Percentiles rank a stretch among this genome's conserved stretches.
Conservation (phyloP, 805 yeast species). For the Torulaspora quercuum region DNA sequence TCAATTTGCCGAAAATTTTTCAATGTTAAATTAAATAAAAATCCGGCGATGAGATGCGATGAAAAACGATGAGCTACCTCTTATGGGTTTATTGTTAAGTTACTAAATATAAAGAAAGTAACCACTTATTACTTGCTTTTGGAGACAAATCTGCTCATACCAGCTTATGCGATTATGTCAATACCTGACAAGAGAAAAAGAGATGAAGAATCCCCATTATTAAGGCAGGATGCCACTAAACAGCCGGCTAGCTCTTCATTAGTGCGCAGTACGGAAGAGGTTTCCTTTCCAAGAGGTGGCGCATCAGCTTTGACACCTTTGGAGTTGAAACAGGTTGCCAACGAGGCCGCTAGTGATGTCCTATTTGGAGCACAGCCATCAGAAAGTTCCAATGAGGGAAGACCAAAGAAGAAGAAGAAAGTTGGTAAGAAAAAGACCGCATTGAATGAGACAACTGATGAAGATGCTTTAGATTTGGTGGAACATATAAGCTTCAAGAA, state of each 20-base stretch:
- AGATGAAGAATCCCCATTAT: conserved; percentile 44
- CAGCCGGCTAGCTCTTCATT: conserved; percentile 40
- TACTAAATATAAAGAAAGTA: no score
- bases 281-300: conserved; percentile 93
- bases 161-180: conserved; percentile 12
- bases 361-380: conserved; percentile 48
- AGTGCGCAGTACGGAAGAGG: conserved; percentile 38
- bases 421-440: conserved; percentile 27
- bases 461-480: conserved; percentile 37
- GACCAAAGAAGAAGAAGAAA: conserved; percentile 44
- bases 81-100: no score
- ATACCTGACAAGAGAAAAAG: conserved; percentile 46
- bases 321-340: conserved; percentile 88
- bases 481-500: conserved; percentile 62
- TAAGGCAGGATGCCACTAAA: conserved; percentile 40
- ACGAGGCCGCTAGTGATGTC: conserved; percentile 87
- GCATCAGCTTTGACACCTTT: conserved; percentile 78
- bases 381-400: conserved; percentile 20
- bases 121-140: no score
- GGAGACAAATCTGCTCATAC: no score
- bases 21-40: conserved; percentile 15
- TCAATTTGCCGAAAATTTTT: conserved; percentile 14
- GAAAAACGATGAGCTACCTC: conserved; percentile 18
- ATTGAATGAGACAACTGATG: conserved; percentile 19
- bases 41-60: conserved; percentile 25